Base-by-base conservation (phyloP, 1,139 yeast species). In the Suhomyces ambrosiae region DNA sequence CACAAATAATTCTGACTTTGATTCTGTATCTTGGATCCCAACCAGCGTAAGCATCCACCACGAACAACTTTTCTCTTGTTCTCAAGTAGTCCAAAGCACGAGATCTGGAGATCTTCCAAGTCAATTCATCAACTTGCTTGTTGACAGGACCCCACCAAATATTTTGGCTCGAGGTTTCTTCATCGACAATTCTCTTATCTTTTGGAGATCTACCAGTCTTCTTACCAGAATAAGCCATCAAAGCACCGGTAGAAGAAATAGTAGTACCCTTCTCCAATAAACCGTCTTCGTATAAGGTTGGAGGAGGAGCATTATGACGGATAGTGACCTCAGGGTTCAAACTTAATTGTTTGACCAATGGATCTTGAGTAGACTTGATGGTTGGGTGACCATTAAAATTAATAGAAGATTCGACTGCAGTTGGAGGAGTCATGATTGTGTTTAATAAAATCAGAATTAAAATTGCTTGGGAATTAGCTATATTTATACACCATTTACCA, bases 61-160 rank as follows among this genome's bases (percentile, higher is more conserved):
- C 94, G 66, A 86, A 92, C 59, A 92, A 82, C 66, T 89, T 86
- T 60, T 86, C 92, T 71, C 96, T 85, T 45, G 97, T 92, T 77
- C 96, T 86, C 64, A 92, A 80, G 74, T 89, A 92, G 68, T 92
- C 98, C 55, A 90, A 80, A 41, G 98, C 97, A 71, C 98, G 86
- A 53, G 94, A 94, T 65, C 96, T 85, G 64, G 94, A 87, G 56
- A 92, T 90, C 58, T 82, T 80, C 97, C 97, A 92, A 30, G 97
- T 89, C 62, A 84, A 82, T 68, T 88, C 96, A 48, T 88, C 85
- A 56, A 92, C 92, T 70, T 90, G 87, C 70, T 86, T 88, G 75
- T 92, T 92, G 55, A 92, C 98, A 7, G 97, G 97, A 21, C 98
- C 98, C 98, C 98, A 92, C 97, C 98, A 92, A 54, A 92, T 81